These are phyloP conservation scores for Stephania yunnanensis DNA, from an alignment of 164 flowering plant species.

Conservation along the genomic window DNA sequence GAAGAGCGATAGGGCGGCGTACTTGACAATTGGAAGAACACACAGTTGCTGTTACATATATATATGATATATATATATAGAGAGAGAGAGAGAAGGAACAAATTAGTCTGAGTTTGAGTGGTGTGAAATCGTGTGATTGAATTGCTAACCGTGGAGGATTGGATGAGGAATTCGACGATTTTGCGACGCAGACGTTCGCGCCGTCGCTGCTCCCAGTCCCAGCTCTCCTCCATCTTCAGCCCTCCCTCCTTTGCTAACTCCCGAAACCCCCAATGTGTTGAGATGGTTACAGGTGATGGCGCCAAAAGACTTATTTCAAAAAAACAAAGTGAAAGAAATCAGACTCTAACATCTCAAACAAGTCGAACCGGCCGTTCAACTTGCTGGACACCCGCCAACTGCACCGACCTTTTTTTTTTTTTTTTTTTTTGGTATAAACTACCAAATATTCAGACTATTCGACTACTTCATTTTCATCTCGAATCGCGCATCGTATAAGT, in stretches of 20 bases:
- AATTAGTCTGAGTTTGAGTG: background rate
- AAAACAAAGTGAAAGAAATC: too few relatives aligned
- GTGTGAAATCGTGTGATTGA: background rate
- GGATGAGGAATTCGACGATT: background rate
- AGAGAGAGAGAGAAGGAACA: background rate
- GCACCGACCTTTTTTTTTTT: too few relatives aligned
- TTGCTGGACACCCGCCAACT: too few relatives aligned
- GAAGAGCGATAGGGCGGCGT: constrained; percentile 62
- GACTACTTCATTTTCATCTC: too few relatives aligned
- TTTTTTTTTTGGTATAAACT: too few relatives aligned
- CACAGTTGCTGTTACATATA: constrained; percentile 32
- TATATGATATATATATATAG: too few relatives aligned
- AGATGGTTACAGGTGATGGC: background rate
- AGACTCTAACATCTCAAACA: too few relatives aligned
- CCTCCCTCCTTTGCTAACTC: background rate
- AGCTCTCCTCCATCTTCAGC: background rate
- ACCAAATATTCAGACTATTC: too few relatives aligned
- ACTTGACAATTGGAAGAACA: constrained; percentile 59
- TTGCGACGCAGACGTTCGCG: background rate
- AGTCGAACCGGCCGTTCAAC: too few relatives aligned
- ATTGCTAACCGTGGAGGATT: background rate
- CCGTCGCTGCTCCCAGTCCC: background rate
- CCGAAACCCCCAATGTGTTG: too few relatives aligned
- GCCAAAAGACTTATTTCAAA: background rate
- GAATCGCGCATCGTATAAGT: too few relatives aligned